Evolutionary conservation across 2,329 filamentous ascomycete species (phyloP), one percentile per base, ranked within the genome.

Genomic region (Ophiostoma pallidulum): DNA sequence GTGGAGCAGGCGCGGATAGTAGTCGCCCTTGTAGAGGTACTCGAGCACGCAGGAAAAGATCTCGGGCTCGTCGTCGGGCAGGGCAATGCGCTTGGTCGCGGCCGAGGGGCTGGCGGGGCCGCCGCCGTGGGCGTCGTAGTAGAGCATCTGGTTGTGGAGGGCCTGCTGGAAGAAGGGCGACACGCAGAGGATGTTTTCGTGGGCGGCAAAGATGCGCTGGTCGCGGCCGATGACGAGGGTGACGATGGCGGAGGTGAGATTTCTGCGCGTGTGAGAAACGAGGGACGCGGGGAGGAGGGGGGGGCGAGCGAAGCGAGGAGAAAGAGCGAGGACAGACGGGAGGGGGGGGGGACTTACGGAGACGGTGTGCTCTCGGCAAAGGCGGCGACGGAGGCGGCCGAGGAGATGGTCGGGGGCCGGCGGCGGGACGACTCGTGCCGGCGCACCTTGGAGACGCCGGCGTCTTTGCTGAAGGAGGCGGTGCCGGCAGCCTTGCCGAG

Each of bases 11-110:
- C 84, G 83, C 3, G 90, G 89, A 57, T 83, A 90, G 69, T 95
- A 95, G 66, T 95, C 90, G 54, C 89, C 89, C 67, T 94, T 94
- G 75, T 94, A 94, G 48, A 96, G 79, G 57, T 84, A 95, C 62
- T 96, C 90, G 48, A 96, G 80, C 10, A 96, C 75, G 6, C 84
- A 89, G 8, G 87, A 94, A 65, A 96, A 90, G 59, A 94, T 83
- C 63, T 94, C 88, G 18, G 90, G 88, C 57, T 90, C 83, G 65
- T 95, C 90, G 51, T 91, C 80, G 2, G 87, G 84, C 2, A 95
- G 77, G 44, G 83, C 75, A 62, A 95, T 84, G 47, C 83, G 81
- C 67, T 87, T 89, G 61, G 50, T 42, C 18, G 46, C 39, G 0
- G 46, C 43, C 18, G 42, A n/a, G n/a, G n/a, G 26, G 3, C 35